Percentiles rank a stretch among this genome's conserved stretches.
These are phyloP conservation scores for Trichoderma virens DNA, from an alignment of 495 filamentous ascomycete species.

Conservation along the genomic window DNA sequence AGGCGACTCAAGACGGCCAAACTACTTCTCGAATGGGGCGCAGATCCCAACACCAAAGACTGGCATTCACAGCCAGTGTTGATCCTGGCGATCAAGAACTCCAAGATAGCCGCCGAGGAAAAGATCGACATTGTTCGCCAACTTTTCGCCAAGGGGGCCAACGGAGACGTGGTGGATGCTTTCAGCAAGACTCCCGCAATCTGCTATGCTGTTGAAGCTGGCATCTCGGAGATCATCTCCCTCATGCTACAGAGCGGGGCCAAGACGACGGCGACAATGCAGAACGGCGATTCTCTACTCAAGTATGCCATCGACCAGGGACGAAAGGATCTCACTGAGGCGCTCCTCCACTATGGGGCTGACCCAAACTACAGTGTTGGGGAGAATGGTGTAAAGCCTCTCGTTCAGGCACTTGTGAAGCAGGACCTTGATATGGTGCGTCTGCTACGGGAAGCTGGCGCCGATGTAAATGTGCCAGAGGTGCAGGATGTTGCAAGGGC, in stretches of 20 bases:
- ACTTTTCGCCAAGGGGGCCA: constrained; percentile 13
- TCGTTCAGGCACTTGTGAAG: constrained; percentile 11
- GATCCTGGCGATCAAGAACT: not conserved
- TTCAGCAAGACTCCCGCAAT: constrained; percentile 5
- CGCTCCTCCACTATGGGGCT: constrained; percentile 21
- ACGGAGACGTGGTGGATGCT: constrained; percentile 7
- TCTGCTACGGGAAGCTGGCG: constrained; percentile 13
- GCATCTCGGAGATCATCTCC: constrained; percentile 13
- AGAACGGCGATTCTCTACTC: not conserved
- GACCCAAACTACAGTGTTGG: constrained; percentile 24
- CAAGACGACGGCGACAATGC: not conserved
- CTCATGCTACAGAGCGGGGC: constrained; percentile 17
- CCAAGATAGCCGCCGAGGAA: constrained; percentile 16
- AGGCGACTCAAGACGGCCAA: not conserved
- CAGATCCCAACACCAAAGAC: constrained; percentile 1
- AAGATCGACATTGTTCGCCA: constrained; percentile 9
- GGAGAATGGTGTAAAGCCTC: constrained; percentile 11
- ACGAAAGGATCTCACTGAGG: constrained; percentile 23
- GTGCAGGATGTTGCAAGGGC: constrained; percentile 9
- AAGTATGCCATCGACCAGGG: constrained; percentile 13
- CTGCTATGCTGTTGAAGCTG: constrained; percentile 13
- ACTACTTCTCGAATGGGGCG: constrained; percentile 7
- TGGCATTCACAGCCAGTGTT: not conserved
- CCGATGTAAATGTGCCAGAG: constrained; percentile 1
- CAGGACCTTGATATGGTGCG: not conserved